phyloP scores from a whole-genome alignment of 2,329 filamentous ascomycete genomes.

The Penicillium sp. region DNA sequence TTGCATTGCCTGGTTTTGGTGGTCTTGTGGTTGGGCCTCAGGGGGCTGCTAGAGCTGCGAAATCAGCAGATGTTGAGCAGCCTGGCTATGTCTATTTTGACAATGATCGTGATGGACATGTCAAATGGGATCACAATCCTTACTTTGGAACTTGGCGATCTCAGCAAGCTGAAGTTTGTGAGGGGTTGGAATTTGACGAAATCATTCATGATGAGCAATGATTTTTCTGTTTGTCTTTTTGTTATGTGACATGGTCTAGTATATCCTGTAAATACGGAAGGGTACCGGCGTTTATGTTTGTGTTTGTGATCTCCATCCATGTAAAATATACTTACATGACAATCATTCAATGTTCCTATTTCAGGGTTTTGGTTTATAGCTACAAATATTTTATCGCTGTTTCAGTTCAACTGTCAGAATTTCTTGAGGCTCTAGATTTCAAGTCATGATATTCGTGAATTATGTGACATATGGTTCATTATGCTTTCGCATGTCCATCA shows the following conservation, averaged over 20 bases:
- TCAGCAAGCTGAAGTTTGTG: slow-evolving; percentile 37
- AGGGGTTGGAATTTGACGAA: slow-evolving; percentile 35
- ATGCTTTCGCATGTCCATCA: neutral
- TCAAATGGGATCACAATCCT: slow-evolving; percentile 33
- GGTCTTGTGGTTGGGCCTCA: slow-evolving; percentile 30
- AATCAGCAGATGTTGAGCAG: slow-evolving; percentile 2
- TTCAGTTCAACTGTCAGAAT: neutral
- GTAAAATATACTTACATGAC: neutral
- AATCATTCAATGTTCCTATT: neutral
- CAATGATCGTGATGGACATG: slow-evolving; percentile 33
- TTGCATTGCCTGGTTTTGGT: slow-evolving; percentile 33
- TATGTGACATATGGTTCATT: neutral
- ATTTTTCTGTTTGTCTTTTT: slow-evolving; percentile 7
- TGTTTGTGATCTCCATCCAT: neutral
- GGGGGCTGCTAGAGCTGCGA: slow-evolving; percentile 11
- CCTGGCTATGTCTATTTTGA: slow-evolving; percentile 45
- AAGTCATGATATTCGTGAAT: slow-evolving; percentile 8
- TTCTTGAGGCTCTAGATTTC: neutral
- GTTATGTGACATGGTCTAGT: slow-evolving; percentile 3
- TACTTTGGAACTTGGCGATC: slow-evolving; percentile 40
- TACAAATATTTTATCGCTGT: neutral
- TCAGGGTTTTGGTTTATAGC: neutral
- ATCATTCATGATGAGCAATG: slow-evolving; percentile 22
- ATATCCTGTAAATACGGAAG: neutral
- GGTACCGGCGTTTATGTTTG: slow-evolving; percentile 11